A percentile compares a stretch with the other conserved stretches of the same genome.
Conservation (phyloP, 352 stramenopile species). For the Pythium brachiatum region DNA sequence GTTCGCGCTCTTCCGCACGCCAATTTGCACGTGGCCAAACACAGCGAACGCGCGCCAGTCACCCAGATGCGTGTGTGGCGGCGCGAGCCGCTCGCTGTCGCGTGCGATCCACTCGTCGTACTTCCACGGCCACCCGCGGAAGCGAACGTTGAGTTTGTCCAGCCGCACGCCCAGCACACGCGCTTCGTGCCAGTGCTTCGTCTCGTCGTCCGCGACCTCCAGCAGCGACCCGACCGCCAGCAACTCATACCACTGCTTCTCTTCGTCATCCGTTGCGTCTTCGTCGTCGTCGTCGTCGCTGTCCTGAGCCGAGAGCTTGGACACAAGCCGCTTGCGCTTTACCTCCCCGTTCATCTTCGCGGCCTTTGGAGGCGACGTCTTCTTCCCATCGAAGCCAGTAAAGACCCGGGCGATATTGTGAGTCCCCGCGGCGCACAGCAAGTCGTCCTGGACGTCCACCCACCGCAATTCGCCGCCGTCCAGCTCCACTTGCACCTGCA, state of each 20-base stretch:
- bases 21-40: constrained; percentile 22
- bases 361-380: not conserved
- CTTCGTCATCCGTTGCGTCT: not conserved
- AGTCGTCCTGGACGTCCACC: constrained; percentile 55
- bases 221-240: constrained; percentile 18
- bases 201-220: constrained; percentile 22
- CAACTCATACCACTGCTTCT: constrained; percentile 13
- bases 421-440: constrained; percentile 31
- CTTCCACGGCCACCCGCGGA: constrained; percentile 88
- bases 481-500: constrained; percentile 42
- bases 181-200: constrained; percentile 28
- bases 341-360: not conserved
- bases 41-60: constrained; percentile 27
- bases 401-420: not conserved
- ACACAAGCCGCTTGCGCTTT: not conserved
- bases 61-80: constrained; percentile 57
- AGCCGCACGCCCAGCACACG: constrained; percentile 54
- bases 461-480: constrained; percentile 41
- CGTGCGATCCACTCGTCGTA: constrained; percentile 91
- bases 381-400: not conserved
- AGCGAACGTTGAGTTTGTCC: constrained; percentile 71
- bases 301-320: not conserved
- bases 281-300: constrained; percentile 5
- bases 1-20: constrained; percentile 6
- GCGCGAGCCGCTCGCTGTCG: constrained; percentile 75